Evolutionary conservation across 805 yeast species (phyloP), one percentile per base, ranked within the genome.

Genomic region (Yamadazyma tumulicola): DNA sequence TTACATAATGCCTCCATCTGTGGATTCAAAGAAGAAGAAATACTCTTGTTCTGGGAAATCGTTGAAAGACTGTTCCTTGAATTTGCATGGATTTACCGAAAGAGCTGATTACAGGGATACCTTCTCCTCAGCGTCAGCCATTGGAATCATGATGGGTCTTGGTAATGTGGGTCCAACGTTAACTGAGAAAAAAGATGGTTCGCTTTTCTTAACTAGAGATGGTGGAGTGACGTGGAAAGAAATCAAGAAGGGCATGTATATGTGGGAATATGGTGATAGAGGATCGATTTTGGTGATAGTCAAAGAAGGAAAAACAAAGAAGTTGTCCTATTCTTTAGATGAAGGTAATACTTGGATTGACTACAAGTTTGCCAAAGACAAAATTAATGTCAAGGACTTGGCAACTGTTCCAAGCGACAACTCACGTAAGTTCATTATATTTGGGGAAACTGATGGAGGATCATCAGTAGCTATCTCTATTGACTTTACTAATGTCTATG

Each of bases 211-310:
- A 41, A 79, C 95, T 3, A 67, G 73, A n/a, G 97, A 93, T 60
- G 98, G 93, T 2, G 98, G 98, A 38, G 62, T 78, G 11, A 74
- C 88, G 3, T 93, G 97, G 97, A 75, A 59, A 33, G 95, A 86
- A 57, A 65, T 91, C 19, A 69, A 61, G 39, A 77, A 81, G 40
- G 93, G 94, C 4, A 72, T 77, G 1, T 74, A 76, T 47, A 82
- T 83, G 75, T 93, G 97, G 97, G 97, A 89, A 59, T 93, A 70
- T 57, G 97, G 97, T 43, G 98, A 93, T 57, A 85, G 86, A 45
- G 98, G 98, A 12, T 80, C 95, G 1, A 73, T 93, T 22, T 59
- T 93, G 32, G 86, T 86, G 1, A 55, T 89, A 32, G 91, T 83
- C 2, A 69, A 78, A 25, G 76, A 74, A 5, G 64, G 59, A 4